Base-by-base conservation (phyloP, 2,329 filamentous ascomycete genomes). In the Ophiostoma perfectum region DNA sequence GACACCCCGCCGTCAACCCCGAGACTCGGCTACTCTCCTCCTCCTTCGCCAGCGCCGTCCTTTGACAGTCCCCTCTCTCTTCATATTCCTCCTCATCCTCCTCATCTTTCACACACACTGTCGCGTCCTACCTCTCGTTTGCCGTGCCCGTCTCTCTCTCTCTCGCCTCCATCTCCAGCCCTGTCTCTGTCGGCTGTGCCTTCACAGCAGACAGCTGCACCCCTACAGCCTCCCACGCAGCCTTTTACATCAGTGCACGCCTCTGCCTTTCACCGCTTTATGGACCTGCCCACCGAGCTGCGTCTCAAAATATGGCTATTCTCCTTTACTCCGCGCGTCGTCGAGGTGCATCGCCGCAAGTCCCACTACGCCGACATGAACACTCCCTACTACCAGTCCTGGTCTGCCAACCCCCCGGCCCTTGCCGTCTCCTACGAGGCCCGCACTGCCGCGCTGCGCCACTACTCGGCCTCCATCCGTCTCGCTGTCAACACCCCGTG, bases 301-400 rank as follows among this genome's bases (percentile, higher is more conserved):
- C 76, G 78, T 47, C 72, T 78, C 69, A 73, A 75, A 65, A 76
- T 79, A 65, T 79, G 77, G 78, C 68, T 73, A 27, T 69, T 73
- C 45, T 76, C 77, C 3, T 76, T 78, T 64, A 62, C 72, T 12
- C 75, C 76, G 1, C 76, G 78, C 38, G 74, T 75, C 39, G 71
- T 79, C 45, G 78, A 77, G 70, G 69, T 79, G 38, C 77, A 78
- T 70, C 73, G 73, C 11, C 74, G 73, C 39, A 73, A 72, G 55
- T 69, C 72, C 39, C 73, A 75, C 72, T 77, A 78, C 68, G 74
- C 75, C 45, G 71, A 73, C 66, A 66, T 67, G 47, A 68, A 72
- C 62, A 65, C 68, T 8, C 70, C 71, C 16, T 70, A 71, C 52
- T 78, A 77, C 77, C 74, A 75, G 65, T 77, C 76, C 2, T 71